Evolutionary conservation across 495 filamentous ascomycete species (phyloP).

Genomic region (Diplogelasinospora grovesii): DNA sequence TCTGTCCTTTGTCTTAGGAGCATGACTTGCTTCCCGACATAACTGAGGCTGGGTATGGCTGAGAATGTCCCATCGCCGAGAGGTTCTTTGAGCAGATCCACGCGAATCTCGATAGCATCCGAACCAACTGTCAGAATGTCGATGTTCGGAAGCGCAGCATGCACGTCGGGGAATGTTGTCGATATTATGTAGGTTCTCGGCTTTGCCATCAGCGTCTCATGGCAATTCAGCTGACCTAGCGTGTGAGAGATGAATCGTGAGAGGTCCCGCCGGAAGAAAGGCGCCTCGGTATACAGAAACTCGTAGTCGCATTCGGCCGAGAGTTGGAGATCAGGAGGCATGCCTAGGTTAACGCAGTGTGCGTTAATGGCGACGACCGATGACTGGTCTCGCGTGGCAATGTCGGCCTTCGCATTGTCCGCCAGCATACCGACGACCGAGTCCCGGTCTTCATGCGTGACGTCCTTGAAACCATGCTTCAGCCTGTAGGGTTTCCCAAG

Average conservation of each 20-base stretch:
- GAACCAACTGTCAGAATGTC: slow-evolving; percentile 79
- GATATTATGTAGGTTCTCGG: slow-evolving; percentile 75
- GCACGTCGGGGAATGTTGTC: slow-evolving; percentile 79
- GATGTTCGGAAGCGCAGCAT: slow-evolving; percentile 73
- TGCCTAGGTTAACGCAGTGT: slow-evolving; percentile 64
- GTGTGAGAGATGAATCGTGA: slow-evolving; percentile 71
- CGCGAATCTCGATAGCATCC: slow-evolving; percentile 76
- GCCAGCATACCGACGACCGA: slow-evolving; percentile 53
- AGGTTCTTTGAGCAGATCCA: slow-evolving; percentile 75
- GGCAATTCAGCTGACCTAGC: slow-evolving; percentile 66
- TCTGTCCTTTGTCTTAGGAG: slow-evolving; percentile 73
- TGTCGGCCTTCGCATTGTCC: slow-evolving; percentile 44
- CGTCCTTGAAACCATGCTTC: slow-evolving; percentile 44
- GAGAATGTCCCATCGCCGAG: slow-evolving; percentile 47
- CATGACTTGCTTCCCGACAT: slow-evolving; percentile 82
- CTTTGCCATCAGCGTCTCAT: slow-evolving; percentile 68
- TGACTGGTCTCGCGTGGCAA: slow-evolving; percentile 43
- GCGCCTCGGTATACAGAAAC: slow-evolving; percentile 66
- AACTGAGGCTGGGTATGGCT: slow-evolving; percentile 66
- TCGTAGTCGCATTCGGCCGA: slow-evolving; percentile 69
- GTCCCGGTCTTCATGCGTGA: slow-evolving; percentile 42
- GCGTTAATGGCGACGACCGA: slow-evolving; percentile 60
- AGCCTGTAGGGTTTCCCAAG: slow-evolving; percentile 59
- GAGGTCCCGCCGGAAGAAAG: slow-evolving; percentile 68
- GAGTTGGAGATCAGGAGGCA: slow-evolving; percentile 56